Base-by-base conservation (phyloP, 2,329 filamentous ascomycete species). In the Xylaria sp. region DNA sequence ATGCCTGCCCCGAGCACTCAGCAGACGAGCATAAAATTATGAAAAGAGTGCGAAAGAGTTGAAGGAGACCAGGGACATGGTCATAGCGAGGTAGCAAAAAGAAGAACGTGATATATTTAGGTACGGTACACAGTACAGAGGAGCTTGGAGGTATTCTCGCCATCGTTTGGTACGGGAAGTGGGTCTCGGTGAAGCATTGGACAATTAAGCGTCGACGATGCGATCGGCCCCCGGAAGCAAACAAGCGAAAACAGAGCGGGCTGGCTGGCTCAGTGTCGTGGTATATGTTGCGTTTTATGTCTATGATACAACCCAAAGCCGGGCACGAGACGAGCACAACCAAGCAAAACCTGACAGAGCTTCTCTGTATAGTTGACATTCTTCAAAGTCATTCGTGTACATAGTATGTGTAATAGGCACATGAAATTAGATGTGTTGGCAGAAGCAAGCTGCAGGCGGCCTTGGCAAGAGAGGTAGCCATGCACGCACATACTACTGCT, bases 371-470 rank as follows among this genome's bases (percentile, higher is more conserved):
- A 37, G 17, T 54, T 21, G 52, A 57, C 58, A 38, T 40, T 56
- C 9, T 31, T 31, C 28, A 9, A 31, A 54, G 23, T 43, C 25
- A 35, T 49, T 52, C 38, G 17, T 55, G 53, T 51, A 62, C 50
- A 56, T 52, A 51, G 53, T 51, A 62, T 43, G 52, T 52, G 38
- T 9, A 31, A 9, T 31, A 31, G 28, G 28, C 9, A 31, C 5
- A 9, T 31, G n/a, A 31, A 31, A 38, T 51, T 60, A 53, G 56
- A 59, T 57, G 62, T 65, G 59, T 51, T 62, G 53, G 56, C 59
- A 61, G 45, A 63, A 63, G 59, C 57, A 64, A 63, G 52, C 62
- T 68, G 66, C 67, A 67, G 63, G 66, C 61, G 66, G 63, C 54
- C 66, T 66, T 67, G 59, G 65, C 61, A 61, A 62, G n/a, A n/a